Percentiles rank a stretch among this genome's conserved stretches.
phyloP scores from a whole-genome alignment of 306 rosid species.

The Acacia acuminata region DNA sequence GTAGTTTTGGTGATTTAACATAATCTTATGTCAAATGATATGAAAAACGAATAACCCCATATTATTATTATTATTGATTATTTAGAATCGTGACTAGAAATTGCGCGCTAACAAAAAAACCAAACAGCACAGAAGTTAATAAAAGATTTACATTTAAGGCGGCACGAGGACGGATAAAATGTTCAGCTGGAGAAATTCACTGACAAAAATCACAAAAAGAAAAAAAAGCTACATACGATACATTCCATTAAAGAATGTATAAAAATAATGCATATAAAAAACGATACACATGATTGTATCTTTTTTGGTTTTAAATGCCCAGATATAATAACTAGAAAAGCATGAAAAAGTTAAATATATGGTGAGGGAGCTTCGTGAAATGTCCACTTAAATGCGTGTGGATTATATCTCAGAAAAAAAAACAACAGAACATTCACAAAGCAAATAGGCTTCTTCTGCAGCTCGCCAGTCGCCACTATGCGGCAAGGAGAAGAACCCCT shows the following conservation, averaged over 20 bases:
- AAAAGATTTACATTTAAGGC: background rate
- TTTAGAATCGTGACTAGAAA: too few relatives aligned
- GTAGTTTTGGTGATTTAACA: too few relatives aligned
- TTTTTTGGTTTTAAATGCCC: background rate
- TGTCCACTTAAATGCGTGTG: slow-evolving; percentile 28
- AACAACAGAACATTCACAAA: background rate
- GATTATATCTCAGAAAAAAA: slow-evolving; percentile 6
- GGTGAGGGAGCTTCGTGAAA: background rate
- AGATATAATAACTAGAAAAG: background rate
- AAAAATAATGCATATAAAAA: background rate
- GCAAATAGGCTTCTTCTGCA: background rate
- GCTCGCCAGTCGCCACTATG: background rate
- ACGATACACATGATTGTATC: background rate
- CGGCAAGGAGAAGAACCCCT: background rate
- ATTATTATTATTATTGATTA: too few relatives aligned
- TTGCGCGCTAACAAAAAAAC: too few relatives aligned
- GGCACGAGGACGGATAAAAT: background rate
- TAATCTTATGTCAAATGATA: too few relatives aligned
- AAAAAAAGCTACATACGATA: background rate
- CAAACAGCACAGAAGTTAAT: too few relatives aligned
- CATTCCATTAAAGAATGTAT: background rate
- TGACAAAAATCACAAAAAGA: background rate
- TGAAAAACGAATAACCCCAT: too few relatives aligned
- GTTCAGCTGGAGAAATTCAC: background rate
- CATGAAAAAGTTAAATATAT: background rate